Base-by-base conservation (phyloP, 768 basidiomycete species). In the Lentinus tigrinus region DNA sequence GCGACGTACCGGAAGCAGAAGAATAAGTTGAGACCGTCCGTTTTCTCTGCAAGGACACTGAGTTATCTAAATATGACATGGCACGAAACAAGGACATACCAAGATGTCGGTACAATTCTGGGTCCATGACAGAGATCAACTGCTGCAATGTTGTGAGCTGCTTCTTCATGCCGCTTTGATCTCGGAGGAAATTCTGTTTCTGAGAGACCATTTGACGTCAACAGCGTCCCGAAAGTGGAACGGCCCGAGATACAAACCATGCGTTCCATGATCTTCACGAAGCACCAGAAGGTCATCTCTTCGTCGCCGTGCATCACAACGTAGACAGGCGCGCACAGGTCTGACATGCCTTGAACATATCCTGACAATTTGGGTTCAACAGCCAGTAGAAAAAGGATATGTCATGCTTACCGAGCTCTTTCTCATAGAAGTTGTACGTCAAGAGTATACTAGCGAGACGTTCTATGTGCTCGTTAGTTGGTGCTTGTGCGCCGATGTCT, bases 261-360 rank as follows among this genome's bases (percentile, higher is more conserved):
- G 55, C 92, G 87, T 67, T 91, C 82, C 97, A 99, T 98, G 61
- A 95, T 84, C 62, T 89, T 84, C 21, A 91, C 94, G 67, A 99
- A 94, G 68, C 93, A 94, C 95, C 95, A 98, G 74, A 98, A 98
- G 1, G 92, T 93, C 74, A 93, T 73, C 52, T 89, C 90, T 67
- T 96, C 95, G 62, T 97, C 89, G 7, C 85, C 91, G 52, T 82
- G 87, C 82, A 92, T 87, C 16, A 95, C 91, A 24, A 98, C 88
- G 67, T 98, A 98, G 6, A 98, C 74, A 13, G 97, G 97, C 3
- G 93, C 89, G 65, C 92, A 91, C 14, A 99, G 82, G 73, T 99
- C 97, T 2, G 92, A 94, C 97, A 98, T 98, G 31, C 97, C 97
- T 73, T 98, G 97, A 4, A 98, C 97, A 70, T 98, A 98, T 27